phyloP scores from a whole-genome alignment of 805 yeast species.

The Yarrowia sp. region DNA sequence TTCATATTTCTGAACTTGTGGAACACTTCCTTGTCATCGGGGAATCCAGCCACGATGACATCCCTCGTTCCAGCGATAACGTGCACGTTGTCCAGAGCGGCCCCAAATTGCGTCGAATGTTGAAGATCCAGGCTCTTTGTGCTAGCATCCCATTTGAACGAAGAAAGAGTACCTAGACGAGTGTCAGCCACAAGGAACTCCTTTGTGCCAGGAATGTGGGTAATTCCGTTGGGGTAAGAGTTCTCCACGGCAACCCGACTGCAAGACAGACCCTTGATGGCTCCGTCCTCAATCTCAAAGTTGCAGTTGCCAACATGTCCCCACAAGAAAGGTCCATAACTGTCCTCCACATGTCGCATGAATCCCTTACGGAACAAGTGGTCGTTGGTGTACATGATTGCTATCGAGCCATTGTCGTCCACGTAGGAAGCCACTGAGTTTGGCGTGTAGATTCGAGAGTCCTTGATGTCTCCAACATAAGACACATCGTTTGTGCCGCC shows the following conservation, averaged over 20 bases:
- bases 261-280: conserved; percentile 5
- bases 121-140: neutral
- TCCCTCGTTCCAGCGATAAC: conserved; percentile 17
- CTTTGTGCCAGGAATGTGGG: conserved; percentile 13
- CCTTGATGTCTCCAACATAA: conserved; percentile 11
- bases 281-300: conserved; percentile 20
- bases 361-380: conserved; percentile 17
- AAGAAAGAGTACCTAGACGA: conserved; percentile 9
- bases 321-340: conserved; percentile 21
- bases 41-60: conserved; percentile 26
- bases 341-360: conserved; percentile 19
- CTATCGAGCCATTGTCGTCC: conserved; percentile 14
- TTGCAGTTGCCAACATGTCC: conserved; percentile 23
- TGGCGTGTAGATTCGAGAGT: conserved; percentile 10
- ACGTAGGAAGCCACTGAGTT: conserved; percentile 19
- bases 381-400: conserved; percentile 31
- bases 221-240: conserved; percentile 23
- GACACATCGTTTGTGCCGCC: neutral
- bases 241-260: conserved; percentile 21
- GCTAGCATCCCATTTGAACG: neutral
- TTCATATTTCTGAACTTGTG: conserved; percentile 16
- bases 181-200: conserved; percentile 20
- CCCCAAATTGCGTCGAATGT: conserved; percentile 11
- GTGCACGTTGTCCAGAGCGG: conserved; percentile 21
- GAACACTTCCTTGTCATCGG: conserved; percentile 2